phyloP scores from a whole-genome alignment of 805 yeast species.

The Sugiyamaella valdiviana region DNA sequence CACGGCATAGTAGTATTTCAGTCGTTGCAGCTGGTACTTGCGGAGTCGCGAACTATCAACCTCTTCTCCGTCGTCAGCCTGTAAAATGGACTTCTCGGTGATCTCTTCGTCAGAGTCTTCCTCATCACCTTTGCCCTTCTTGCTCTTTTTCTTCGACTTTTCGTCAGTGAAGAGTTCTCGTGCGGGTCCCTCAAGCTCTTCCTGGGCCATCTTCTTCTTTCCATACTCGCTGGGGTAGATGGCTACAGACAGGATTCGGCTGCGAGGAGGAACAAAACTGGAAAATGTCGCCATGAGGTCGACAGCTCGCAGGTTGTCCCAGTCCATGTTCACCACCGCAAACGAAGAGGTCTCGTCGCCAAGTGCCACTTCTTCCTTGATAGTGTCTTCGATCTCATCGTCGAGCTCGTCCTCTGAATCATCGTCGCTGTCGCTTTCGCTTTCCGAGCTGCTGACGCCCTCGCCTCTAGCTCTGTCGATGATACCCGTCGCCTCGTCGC shows the following conservation, averaged over 20 bases:
- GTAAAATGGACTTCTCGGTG: slow-evolving; percentile 65
- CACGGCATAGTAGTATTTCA: slow-evolving; percentile 89
- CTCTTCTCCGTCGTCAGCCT: slow-evolving; percentile 81
- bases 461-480: slow-evolving; percentile 35
- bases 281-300: slow-evolving; percentile 86
- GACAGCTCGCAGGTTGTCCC: slow-evolving; percentile 88
- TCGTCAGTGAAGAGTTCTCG: slow-evolving; percentile 62
- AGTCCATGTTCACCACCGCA: slow-evolving; percentile 93
- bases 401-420: slow-evolving; percentile 16
- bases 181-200: slow-evolving; percentile 90
- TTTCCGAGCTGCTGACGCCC: slow-evolving; percentile 23
- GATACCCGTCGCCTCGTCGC: slow-evolving; percentile 11
- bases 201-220: slow-evolving; percentile 81
- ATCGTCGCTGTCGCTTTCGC: slow-evolving; percentile 13
- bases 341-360: slow-evolving; percentile 78
- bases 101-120: slow-evolving; percentile 35
- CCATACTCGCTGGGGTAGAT: slow-evolving; percentile 81
- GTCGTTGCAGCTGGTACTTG: slow-evolving; percentile 84
- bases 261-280: slow-evolving; percentile 75
- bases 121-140: slow-evolving; percentile 27
- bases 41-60: slow-evolving; percentile 80
- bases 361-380: slow-evolving; percentile 56
- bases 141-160: slow-evolving; percentile 33
- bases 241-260: slow-evolving; percentile 58
- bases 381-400: slow-evolving; percentile 24